These are phyloP conservation scores for Rubus idaeus DNA, from an alignment of 306 rosid species.

Conservation along the genomic window DNA sequence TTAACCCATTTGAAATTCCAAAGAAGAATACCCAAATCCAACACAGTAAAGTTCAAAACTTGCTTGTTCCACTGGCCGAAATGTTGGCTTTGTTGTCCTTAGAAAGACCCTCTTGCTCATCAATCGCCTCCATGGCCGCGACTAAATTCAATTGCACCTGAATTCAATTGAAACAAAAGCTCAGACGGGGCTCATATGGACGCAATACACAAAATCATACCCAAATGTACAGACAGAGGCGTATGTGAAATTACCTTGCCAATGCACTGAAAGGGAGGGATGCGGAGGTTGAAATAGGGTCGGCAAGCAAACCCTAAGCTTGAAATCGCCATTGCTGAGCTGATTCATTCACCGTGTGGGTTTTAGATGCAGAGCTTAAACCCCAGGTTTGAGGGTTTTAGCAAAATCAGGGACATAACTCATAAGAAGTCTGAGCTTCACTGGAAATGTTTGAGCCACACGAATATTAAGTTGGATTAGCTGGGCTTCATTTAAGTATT, in stretches of 20 bases:
- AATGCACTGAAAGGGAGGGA: slow-evolving; percentile 40
- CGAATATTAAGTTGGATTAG: background rate
- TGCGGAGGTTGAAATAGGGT: slow-evolving; percentile 36
- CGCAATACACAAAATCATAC: background rate
- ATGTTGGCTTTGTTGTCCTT: slow-evolving; percentile 10
- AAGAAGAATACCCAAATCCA: slow-evolving; percentile 8
- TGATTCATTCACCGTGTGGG: slow-evolving; percentile 14
- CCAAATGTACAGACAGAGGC: background rate
- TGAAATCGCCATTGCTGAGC: slow-evolving; percentile 43
- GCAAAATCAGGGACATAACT: background rate
- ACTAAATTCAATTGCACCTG: slow-evolving; percentile 44
- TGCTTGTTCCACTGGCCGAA: slow-evolving; percentile 44
- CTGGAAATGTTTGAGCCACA: background rate
- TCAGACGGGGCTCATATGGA: background rate
- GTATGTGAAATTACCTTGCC: slow-evolving; percentile 34
- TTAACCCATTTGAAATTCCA: slow-evolving; percentile 6
- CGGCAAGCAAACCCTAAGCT: slow-evolving; percentile 36
- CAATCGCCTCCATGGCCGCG: slow-evolving; percentile 41
- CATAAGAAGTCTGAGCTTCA: background rate
- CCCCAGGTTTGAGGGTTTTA: slow-evolving; percentile 25
- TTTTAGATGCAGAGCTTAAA: slow-evolving; percentile 20
- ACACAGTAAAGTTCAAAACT: slow-evolving; percentile 18
- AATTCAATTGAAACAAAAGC: slow-evolving; percentile 4
- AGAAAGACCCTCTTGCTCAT: slow-evolving; percentile 31
- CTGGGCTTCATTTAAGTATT: background rate